These are phyloP conservation scores for Penicillium occitanis DNA, from an alignment of 2,329 filamentous ascomycete species.

Conservation along the genomic window DNA sequence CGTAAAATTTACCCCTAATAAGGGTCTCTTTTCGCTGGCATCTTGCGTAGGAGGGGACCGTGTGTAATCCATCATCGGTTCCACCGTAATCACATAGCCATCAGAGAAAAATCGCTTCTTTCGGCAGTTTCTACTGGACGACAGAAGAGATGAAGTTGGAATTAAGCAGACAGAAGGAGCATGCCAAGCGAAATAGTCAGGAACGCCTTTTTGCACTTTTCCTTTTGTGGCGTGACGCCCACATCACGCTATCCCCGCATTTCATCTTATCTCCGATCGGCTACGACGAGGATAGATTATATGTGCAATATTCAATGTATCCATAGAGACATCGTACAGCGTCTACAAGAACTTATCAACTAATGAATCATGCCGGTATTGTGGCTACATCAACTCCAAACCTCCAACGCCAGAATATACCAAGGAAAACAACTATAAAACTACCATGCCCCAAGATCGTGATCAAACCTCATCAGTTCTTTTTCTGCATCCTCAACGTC, in stretches of 20 bases:
- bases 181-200: conserved; percentile 12
- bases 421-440: conserved; percentile 2
- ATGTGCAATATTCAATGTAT: conserved; percentile 1
- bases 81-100: background rate
- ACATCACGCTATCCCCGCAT: conserved; percentile 4
- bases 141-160: background rate
- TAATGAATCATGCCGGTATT: background rate
- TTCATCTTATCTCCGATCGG: background rate
- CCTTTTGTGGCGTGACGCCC: conserved; percentile 4
- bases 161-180: background rate
- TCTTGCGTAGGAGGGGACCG: background rate
- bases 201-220: background rate
- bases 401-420: background rate
- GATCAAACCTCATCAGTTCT: conserved; percentile 86
- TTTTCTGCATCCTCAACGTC: conserved; percentile 93
- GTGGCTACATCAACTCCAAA: background rate
- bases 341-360: background rate
- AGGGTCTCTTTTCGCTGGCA: background rate
- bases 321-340: background rate
- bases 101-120: background rate
- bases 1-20: background rate
- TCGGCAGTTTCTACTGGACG: background rate
- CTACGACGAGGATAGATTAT: background rate
- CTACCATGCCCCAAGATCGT: conserved; percentile 71
- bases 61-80: background rate